Base-by-base conservation (phyloP, 441 rosid genomes). In the Metrosideros polymorpha region DNA sequence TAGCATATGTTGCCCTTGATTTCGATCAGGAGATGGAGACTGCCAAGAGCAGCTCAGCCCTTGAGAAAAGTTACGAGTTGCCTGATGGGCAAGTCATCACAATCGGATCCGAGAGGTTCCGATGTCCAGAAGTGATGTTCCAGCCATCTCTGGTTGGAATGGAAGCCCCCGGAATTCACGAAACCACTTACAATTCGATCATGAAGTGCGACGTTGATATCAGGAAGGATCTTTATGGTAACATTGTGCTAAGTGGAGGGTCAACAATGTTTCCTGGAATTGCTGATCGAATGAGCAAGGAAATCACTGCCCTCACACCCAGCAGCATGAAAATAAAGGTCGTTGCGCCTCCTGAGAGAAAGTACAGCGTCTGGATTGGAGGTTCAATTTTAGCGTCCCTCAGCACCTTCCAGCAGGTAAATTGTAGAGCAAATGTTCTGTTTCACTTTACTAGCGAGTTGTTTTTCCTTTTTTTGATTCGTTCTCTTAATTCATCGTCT, bases 311-410 rank as follows among this genome's bases (percentile, higher is more conserved):
- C 1, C 92, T 92, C 27, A 91, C 94, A 19, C 94, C 94, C 0
- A 91, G 93, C 87, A 92, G 92, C 92, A 89, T 92, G 94, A 91
- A 92, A 91, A 90, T 92, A 87, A 93, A 93, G 92, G 95, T 92
- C 9, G 96, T 94, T 47, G 96, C 96, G 49, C 96, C 96, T 9
- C 96, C 96, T 0, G 96, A 94, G 92, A 94, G 96, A 85, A 94
- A 94, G 89, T 94, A 94, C 89, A 94, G 96, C 86, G 96, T 94
- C 90, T 93, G 96, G 96, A 93, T 93, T n/a, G 96, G 96, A 83
- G 96, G 96, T 86, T 94, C 96, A 3, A 94, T 94, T 86, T 91
- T 94, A 12, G 95, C 96, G 5, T 93, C 96, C 35, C 96, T 93
- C 88, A 94, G 94, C 89, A 93, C 96, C 35, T 94, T 94, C 92